These are phyloP conservation scores for Solanum habrochaites DNA, from an alignment of 257 asterid species.

Conservation along the genomic window DNA sequence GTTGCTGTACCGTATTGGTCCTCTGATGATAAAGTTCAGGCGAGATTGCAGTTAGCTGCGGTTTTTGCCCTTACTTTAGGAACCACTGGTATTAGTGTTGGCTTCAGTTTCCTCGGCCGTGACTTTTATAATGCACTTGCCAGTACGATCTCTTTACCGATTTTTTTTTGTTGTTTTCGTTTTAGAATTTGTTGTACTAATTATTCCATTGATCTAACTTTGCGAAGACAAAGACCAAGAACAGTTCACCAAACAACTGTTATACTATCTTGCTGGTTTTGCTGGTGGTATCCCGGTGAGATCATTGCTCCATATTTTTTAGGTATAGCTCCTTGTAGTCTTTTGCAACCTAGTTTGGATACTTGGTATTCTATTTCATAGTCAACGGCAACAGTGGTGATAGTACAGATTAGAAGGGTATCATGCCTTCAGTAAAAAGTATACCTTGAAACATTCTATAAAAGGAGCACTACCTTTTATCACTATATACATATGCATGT, in stretches of 20 bases:
- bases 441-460: background rate
- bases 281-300: constrained; percentile 98
- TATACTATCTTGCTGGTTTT: constrained; percentile 65
- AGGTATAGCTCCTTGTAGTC: constrained; percentile 31
- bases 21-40: constrained; percentile 64
- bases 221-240: constrained; percentile 77
- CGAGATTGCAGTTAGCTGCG: constrained; percentile 61
- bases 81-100: constrained; percentile 87
- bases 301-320: constrained; percentile 53
- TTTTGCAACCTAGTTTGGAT: background rate
- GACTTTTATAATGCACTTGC: constrained; percentile 92
- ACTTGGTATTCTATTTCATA: background rate
- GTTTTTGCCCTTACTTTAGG: constrained; percentile 90
- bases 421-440: background rate
- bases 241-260: constrained; percentile 65
- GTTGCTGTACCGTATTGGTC: constrained; percentile 93
- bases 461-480: background rate
- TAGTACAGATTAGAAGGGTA: background rate
- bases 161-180: background rate
- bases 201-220: background rate
- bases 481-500: background rate
- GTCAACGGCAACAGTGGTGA: background rate
- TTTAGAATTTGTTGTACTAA: background rate
- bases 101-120: constrained; percentile 83
- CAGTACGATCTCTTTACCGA: constrained; percentile 30